phyloP scores from a whole-genome alignment of 805 yeast species.

The Candida peoriensis region DNA sequence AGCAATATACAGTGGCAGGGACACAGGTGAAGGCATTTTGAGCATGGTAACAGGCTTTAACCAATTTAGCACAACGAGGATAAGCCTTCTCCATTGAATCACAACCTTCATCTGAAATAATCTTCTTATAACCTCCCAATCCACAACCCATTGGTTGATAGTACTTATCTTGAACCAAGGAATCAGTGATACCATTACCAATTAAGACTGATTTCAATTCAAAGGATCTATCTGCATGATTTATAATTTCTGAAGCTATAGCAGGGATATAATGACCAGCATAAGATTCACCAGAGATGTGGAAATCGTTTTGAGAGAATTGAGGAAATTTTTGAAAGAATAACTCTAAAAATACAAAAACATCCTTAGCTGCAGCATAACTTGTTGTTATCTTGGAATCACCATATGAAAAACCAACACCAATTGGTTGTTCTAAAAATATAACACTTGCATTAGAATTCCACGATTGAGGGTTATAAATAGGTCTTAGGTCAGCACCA shows the following conservation, averaged over 20 bases:
- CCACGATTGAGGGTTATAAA: conserved; percentile 83
- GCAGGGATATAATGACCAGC: conserved; percentile 82
- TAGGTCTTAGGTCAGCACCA: conserved; percentile 59
- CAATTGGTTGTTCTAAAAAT: conserved; percentile 90
- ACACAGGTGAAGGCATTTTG: conserved; percentile 70
- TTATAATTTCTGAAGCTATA: conserved; percentile 49
- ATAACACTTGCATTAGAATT: conserved; percentile 85
- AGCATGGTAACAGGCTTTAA: conserved; percentile 59
- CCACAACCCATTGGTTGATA: conserved; percentile 96
- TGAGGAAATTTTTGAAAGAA: conserved; percentile 84
- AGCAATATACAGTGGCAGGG: conserved; percentile 81
- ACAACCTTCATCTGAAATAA: conserved; percentile 67
- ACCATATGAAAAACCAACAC: conserved; percentile 87
- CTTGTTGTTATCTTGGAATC: conserved; percentile 58
- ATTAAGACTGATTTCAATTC: conserved; percentile 76
- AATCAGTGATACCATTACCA: conserved; percentile 92
- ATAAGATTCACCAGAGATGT: conserved; percentile 80
- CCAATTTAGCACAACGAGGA: conserved; percentile 60
- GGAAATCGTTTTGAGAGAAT: conserved; percentile 53
- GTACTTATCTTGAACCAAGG: conserved; percentile 68
- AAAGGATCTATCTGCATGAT: conserved; percentile 45
- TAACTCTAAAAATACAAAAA: conserved; percentile 74
- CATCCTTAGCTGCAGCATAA: conserved; percentile 82
- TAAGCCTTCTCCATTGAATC: conserved; percentile 53
- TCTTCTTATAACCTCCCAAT: conserved; percentile 74